These are phyloP conservation scores for Podosphaera xanthii DNA, from an alignment of 2,329 filamentous ascomycete genomes.

Conservation along the genomic window DNA sequence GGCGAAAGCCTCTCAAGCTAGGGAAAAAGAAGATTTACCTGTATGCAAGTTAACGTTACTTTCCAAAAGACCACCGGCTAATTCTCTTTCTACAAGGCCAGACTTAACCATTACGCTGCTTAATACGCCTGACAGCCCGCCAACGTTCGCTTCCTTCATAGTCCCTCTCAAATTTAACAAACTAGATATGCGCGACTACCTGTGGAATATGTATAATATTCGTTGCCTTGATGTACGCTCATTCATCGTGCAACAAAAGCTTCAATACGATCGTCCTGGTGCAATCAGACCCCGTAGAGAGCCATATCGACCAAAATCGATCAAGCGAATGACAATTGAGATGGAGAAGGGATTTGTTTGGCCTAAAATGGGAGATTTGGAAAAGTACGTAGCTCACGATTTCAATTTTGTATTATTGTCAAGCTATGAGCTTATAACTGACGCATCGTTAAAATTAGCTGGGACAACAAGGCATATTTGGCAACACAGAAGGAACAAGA, in stretches of 20 bases:
- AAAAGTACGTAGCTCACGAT: not conserved
- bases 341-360: conserved; percentile 72
- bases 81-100: conserved; percentile 26
- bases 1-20: conserved; percentile 16
- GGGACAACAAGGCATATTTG: conserved; percentile 39
- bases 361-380: conserved; percentile 29
- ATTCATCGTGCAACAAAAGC: conserved; percentile 48
- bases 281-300: conserved; percentile 23
- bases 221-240: conserved; percentile 52
- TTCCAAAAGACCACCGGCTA: not conserved
- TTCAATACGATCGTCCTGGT: conserved; percentile 26
- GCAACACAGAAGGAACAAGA: conserved; percentile 26
- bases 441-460: conserved; percentile 17
- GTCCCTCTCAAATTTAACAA: conserved; percentile 89
- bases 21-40: conserved; percentile 32
- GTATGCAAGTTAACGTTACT: conserved; percentile 19
- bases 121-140: conserved; percentile 45
- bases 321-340: conserved; percentile 91
- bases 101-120: conserved; percentile 62
- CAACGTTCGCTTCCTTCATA: conserved; percentile 69
- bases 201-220: conserved; percentile 67
- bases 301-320: conserved; percentile 45
- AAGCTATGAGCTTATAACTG: conserved; percentile 2
- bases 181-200: conserved; percentile 87
- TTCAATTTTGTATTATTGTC: not conserved